A percentile compares a stretch with the other conserved stretches of the same genome.
These are phyloP conservation scores for Coffea eugenioides DNA, from an alignment of 257 asterid genomes.

Conservation along the genomic window DNA sequence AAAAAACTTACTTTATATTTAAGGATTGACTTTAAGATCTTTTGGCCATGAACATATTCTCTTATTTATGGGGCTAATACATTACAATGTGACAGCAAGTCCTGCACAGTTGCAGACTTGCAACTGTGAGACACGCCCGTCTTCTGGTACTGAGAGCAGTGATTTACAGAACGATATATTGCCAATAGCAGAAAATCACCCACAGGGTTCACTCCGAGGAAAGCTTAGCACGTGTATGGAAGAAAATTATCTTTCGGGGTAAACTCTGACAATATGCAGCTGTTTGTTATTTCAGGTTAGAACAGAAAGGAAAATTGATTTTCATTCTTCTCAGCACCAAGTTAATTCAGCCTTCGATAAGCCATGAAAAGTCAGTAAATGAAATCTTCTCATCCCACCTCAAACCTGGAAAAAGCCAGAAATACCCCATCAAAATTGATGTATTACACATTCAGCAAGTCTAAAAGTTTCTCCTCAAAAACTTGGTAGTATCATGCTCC, in stretches of 20 bases:
- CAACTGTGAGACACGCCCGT: neutral
- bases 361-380: neutral
- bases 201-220: too few species aligned
- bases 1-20: too few species aligned
- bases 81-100: too few species aligned
- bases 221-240: neutral
- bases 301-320: neutral
- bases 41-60: too few species aligned
- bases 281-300: neutral
- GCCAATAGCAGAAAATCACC: neutral
- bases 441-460: neutral
- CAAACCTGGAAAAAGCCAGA: neutral
- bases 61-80: too few species aligned
- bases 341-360: neutral
- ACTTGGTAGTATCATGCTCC: conserved; percentile 31
- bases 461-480: neutral
- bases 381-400: neutral
- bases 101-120: neutral
- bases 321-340: neutral
- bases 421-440: neutral
- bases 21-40: too few species aligned
- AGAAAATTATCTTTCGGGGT: neutral
- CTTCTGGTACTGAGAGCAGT: neutral
- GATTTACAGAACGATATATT: neutral
- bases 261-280: neutral